Evolutionary conservation across 2,329 filamentous ascomycete species (phyloP).

Genomic region (Atkinsonella hypoxylon): DNA sequence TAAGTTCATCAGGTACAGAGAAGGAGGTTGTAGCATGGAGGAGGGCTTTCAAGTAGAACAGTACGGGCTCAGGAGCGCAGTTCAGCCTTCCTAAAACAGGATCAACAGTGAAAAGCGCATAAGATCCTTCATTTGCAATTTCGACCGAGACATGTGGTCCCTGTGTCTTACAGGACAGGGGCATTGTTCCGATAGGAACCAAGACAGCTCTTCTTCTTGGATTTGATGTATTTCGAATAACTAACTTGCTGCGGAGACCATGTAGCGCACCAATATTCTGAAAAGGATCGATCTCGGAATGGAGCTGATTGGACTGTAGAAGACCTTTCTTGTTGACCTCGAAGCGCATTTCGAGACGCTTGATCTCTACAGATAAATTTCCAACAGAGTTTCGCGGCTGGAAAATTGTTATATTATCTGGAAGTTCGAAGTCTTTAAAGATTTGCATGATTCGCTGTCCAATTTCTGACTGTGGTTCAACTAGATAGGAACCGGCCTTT

Average conservation of each 20-base stretch:
- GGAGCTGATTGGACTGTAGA: slow-evolving; percentile 37
- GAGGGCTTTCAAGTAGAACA: slow-evolving; percentile 44
- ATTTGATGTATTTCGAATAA: slow-evolving; percentile 35
- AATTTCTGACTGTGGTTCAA: slow-evolving; percentile 35
- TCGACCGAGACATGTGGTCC: slow-evolving; percentile 28
- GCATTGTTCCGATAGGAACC: slow-evolving; percentile 32
- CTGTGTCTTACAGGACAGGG: slow-evolving; percentile 13
- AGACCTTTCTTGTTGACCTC: slow-evolving; percentile 28
- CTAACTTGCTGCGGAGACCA: slow-evolving; percentile 45
- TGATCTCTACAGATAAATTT: slow-evolving; percentile 34
- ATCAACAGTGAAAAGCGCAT: slow-evolving; percentile 36
- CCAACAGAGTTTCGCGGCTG: slow-evolving; percentile 22
- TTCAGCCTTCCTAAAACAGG: slow-evolving; percentile 40
- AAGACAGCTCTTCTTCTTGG: slow-evolving; percentile 36
- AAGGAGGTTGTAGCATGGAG: slow-evolving; percentile 51
- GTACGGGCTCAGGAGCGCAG: slow-evolving; percentile 41
- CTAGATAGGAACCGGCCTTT: slow-evolving; percentile 16
- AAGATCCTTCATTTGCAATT: not conserved
- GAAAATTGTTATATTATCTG: slow-evolving; percentile 12
- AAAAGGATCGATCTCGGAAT: slow-evolving; percentile 37
- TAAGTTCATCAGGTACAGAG: slow-evolving; percentile 43
- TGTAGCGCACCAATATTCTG: slow-evolving; percentile 51
- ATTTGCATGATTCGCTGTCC: slow-evolving; percentile 27
- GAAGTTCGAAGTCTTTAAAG: slow-evolving; percentile 29
- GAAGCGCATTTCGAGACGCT: slow-evolving; percentile 41